These are phyloP conservation scores for Holtermanniella nyarrowii DNA, from an alignment of 768 basidiomycete genomes.

Conservation along the genomic window DNA sequence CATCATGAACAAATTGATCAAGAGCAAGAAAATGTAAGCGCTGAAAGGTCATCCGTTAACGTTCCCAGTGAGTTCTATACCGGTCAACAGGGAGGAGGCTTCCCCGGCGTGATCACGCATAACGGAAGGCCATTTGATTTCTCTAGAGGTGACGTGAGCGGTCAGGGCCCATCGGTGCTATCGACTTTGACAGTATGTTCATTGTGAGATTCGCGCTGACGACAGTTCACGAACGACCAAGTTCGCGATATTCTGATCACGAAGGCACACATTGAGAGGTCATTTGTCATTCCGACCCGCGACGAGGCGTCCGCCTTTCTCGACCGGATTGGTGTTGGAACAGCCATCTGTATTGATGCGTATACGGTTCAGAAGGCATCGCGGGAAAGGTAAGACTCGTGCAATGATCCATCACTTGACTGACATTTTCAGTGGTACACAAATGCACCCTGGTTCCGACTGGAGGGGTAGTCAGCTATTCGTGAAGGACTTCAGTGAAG, in stretches of 20 bases:
- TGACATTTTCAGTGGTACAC: no score
- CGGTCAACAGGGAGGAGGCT: not conserved
- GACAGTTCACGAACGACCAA: conserved; percentile 61
- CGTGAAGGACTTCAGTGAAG: no score
- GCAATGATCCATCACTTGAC: no score
- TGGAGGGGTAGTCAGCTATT: no score
- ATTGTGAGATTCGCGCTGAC: no score
- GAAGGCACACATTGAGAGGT: conserved; percentile 57
- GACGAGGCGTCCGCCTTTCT: no score
- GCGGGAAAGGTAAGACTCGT: no score
- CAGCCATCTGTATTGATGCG: no score
- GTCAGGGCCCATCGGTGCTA: conserved; percentile 58
- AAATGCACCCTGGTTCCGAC: no score
- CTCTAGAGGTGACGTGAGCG: conserved; percentile 58
- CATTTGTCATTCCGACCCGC: conserved; percentile 57
- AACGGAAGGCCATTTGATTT: conserved; percentile 75
- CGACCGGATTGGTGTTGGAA: no score
- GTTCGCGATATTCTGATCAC: conserved; percentile 77
- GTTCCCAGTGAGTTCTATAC: conserved; percentile 11
- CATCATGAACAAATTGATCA: conserved; percentile 40
- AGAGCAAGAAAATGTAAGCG: conserved; percentile 36
- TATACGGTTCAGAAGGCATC: no score
- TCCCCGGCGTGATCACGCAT: conserved; percentile 35
- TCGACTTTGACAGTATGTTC: conserved; percentile 66
- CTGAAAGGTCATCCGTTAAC: not conserved